Evolutionary conservation across 2,329 filamentous ascomycete genomes (phyloP), one percentile per base, ranked within the genome.

Genomic region (Paramyrothecium roridum): DNA sequence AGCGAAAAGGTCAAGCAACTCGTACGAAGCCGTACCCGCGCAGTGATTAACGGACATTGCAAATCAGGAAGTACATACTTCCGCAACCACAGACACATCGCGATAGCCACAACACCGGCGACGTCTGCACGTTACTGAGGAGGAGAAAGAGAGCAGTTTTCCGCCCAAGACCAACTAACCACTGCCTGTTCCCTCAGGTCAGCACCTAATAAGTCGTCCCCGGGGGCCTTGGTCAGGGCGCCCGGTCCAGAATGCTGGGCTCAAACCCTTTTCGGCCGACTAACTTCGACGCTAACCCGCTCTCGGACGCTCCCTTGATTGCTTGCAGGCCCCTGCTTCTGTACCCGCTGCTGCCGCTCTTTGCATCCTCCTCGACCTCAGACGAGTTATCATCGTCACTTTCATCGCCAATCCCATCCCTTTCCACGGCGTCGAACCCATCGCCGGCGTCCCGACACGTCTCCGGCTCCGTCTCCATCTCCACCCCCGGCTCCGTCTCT

Each of bases 401-500:
- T 40, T 26, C 43, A 49, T 52, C 52, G 50, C 56, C 54, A 56
- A 52, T 49, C 30, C 34, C 37, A 50, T 20, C 17, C 46, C 20
- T 8, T 22, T 23, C 46, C 46, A 8, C 21, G 26, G 26, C 20
- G 10, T 30, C 23, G 54, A 49, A 33, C 37, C 55, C 40, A 54
- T 61, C 60, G 54, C 57, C 60, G 58, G 57, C 57, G 52, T 59
- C 60, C 30, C 56, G 51, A 54, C 56, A 16, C 22, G 13, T 16
- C 59, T 60, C 57, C 50, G 61, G 48, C 56, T 56, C 40, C 30
- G 13, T 21, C 49, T 48, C 48, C 33, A 11, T 48, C 33, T 50
- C 45, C 47, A 19, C 26, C 22, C 16, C 47, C 23, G 22, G 23
- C 47, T 49, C 30, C 40, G 40, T 47, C 49, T 30, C 56, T 13